Evolutionary conservation across 202 grass and related monocot species (phyloP).

Genomic region (Alloteropsis angusta): DNA sequence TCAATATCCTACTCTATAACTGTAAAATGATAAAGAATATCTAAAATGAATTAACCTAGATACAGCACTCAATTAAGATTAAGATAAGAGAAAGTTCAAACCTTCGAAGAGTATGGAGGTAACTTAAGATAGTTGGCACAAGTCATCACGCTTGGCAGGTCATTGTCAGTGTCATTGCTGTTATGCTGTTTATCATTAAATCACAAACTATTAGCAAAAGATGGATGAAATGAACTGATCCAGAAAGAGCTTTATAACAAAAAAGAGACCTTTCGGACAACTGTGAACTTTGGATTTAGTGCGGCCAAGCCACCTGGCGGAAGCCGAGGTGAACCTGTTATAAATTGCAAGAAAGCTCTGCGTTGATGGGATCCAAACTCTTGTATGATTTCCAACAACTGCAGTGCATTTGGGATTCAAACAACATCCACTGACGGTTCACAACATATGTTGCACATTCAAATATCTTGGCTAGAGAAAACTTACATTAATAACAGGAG

Average conservation of each 20-base stretch:
- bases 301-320: conserved; percentile 79
- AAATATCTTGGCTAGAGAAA: conserved; percentile 1
- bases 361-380: conserved; percentile 60
- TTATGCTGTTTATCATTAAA: conserved; percentile 56
- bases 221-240: neutral
- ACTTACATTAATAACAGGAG: conserved; percentile 69
- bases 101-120: conserved; percentile 90
- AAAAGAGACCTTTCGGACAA: conserved; percentile 84
- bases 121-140: conserved; percentile 98
- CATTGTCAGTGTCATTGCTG: conserved; percentile 47
- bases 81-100: conserved; percentile 10
- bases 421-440: neutral
- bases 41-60: neutral
- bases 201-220: conserved; percentile 20
- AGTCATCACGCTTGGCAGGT: conserved; percentile 96
- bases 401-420: conserved; percentile 25
- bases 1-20: neutral
- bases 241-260: conserved; percentile 19
- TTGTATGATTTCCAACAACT: conserved; percentile 92
- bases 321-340: conserved; percentile 88
- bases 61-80: neutral
- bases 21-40: neutral
- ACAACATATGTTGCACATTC: conserved; percentile 3
- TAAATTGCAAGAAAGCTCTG: conserved; percentile 96
- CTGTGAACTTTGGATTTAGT: conserved; percentile 82